A percentile compares a stretch with the other conserved stretches of the same genome.
phyloP scores from a whole-genome alignment of 2,329 filamentous ascomycete genomes.

The Aspergillus sp. region DNA sequence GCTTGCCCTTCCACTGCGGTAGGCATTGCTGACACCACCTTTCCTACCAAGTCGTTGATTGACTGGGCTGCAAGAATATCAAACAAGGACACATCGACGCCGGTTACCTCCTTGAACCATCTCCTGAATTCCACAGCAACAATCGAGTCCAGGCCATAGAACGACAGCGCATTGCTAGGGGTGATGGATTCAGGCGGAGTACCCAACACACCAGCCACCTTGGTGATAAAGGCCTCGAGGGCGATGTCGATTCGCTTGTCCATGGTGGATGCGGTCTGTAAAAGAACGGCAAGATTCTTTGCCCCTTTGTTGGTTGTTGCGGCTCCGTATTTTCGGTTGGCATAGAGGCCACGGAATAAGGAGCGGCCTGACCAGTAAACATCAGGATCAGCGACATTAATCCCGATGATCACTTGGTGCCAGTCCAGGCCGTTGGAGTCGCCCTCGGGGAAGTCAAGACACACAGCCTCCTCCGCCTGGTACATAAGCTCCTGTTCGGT shows the following conservation, averaged over 20 bases:
- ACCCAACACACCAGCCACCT: not conserved
- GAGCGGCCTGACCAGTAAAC: not conserved
- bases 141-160: constrained; percentile 24
- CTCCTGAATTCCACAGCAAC: constrained; percentile 23
- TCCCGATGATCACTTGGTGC: not conserved
- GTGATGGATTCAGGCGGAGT: not conserved
- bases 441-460: not conserved
- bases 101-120: constrained; percentile 17
- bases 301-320: not conserved
- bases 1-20: not conserved
- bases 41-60: not conserved
- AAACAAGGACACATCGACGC: constrained; percentile 18
- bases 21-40: not conserved
- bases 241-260: not conserved
- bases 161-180: constrained; percentile 1
- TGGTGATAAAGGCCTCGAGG: not conserved
- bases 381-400: not conserved
- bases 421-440: not conserved
- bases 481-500: not conserved
- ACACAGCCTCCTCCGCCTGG: not conserved
- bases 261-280: not conserved
- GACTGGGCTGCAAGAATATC: not conserved
- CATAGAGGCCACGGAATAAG: not conserved
- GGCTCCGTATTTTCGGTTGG: not conserved
- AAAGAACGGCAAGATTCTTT: not conserved